These are phyloP conservation scores for Centella asiatica DNA, from an alignment of 129 eudicot species.

Conservation along the genomic window DNA sequence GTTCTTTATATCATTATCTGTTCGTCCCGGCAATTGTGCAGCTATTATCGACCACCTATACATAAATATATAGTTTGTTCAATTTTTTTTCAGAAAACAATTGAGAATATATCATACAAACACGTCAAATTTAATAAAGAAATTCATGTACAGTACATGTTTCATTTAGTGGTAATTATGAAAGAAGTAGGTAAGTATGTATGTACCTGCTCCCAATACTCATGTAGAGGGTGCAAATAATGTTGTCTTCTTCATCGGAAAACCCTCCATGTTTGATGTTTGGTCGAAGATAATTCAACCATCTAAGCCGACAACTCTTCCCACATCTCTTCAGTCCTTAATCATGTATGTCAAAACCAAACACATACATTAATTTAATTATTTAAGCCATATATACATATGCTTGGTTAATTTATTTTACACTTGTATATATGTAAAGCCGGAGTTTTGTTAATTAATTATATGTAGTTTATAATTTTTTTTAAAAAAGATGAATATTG, in stretches of 20 bases:
- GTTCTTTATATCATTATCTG: slow-evolving; percentile 86
- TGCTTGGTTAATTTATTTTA: too few relatives aligned
- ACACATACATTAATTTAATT: not conserved
- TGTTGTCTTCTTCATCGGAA: slow-evolving; percentile 85
- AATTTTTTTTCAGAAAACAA: too few relatives aligned
- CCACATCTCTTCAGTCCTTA: slow-evolving; percentile 91
- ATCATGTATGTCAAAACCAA: not conserved
- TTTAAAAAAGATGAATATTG: too few relatives aligned
- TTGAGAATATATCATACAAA: too few relatives aligned
- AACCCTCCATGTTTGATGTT: slow-evolving; percentile 90
- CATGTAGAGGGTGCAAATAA: slow-evolving; percentile 70
- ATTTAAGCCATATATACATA: too few relatives aligned
- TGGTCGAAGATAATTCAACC: slow-evolving; percentile 92
- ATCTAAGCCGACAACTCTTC: slow-evolving; percentile 86
- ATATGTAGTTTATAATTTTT: too few relatives aligned
- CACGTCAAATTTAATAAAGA: too few relatives aligned
- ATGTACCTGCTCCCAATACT: slow-evolving; percentile 84
- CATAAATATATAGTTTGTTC: too few relatives aligned
- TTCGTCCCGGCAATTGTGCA: slow-evolving; percentile 79
- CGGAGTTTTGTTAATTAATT: not conserved
- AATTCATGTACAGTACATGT: too few relatives aligned
- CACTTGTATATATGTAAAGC: too few relatives aligned
- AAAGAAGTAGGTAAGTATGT: not conserved
- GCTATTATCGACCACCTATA: slow-evolving; percentile 95
- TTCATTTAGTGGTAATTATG: not conserved